Evolutionary conservation across 192 early-diverging fungal species (phyloP).

Genomic region (Podila epigama): DNA sequence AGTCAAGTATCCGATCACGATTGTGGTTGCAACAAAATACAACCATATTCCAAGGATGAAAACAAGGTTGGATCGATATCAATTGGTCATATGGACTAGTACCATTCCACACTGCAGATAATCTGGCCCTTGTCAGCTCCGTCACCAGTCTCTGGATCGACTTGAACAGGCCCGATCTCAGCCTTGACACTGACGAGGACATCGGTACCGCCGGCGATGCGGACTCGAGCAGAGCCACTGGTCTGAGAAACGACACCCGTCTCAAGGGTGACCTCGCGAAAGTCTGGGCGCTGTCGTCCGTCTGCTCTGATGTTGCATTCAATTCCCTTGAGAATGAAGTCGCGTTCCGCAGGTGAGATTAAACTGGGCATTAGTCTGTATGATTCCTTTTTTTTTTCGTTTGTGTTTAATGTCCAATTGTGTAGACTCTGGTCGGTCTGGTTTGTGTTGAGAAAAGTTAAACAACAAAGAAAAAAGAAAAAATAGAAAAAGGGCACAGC

Average conservation of each 20-base stretch:
- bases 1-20: neutral
- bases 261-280: constrained; percentile 81
- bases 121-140: constrained; percentile 73
- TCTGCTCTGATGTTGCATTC: constrained; percentile 85
- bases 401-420: neutral
- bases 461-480: neutral
- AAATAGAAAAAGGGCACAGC: neutral
- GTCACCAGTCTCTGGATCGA: constrained; percentile 60
- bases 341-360: constrained; percentile 81
- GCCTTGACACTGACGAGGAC: constrained; percentile 96
- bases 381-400: neutral
- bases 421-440: neutral
- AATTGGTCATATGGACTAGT: constrained; percentile 12
- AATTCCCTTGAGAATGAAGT: constrained; percentile 86
- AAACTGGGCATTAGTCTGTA: constrained; percentile 40
- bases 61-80: neutral
- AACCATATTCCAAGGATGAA: too few species aligned
- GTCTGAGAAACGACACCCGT: constrained; percentile 91
- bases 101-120: constrained; percentile 93
- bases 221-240: constrained; percentile 86
- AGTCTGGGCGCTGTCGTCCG: constrained; percentile 82
- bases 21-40: too few species aligned
- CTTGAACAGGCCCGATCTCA: constrained; percentile 77
- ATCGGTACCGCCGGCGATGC: constrained; percentile 84
- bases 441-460: neutral